Base-by-base conservation (phyloP, 371 early-diverging fungal species). In the Dinochytrium kinnereticum region DNA sequence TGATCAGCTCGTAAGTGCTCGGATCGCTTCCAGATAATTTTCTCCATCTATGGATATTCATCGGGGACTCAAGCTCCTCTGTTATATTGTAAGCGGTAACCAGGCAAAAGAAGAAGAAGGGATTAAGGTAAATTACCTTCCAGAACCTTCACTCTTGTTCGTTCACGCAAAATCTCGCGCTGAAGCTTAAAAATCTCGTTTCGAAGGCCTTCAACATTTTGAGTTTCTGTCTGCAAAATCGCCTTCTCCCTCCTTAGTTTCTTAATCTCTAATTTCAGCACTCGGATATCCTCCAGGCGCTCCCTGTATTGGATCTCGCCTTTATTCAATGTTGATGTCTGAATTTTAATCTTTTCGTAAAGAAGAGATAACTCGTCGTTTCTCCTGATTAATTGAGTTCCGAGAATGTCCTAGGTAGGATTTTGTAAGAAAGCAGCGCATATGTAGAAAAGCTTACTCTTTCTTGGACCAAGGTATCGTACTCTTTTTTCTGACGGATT, bases 21-120 rank as follows among this genome's bases (percentile, higher is more conserved):
- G 88, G 88, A 64, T 85, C 79, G 39, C 79, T 75, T 0, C 85
- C 84, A 44, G 82, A 78, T 13, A 88, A 78, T 68, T 85, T 83
- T 31, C 88, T 73, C 88, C 88, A 88, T 21, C 88, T 74, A 68
- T 88, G 88, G 44, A 88, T 78, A 68, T 82, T 82, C 74, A 82
- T 73, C 21, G 85, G 86, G 44, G 84, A 81, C 73, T 81, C 79
- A 3, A 88, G 78, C 71, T 88, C 88, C 75, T 85, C 85, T 80
- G 64, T 66, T 49, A 34, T 3, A 5, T 33, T 2, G 70, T 39
- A 3, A 36, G 26, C 37, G 7, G 7, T 13, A 44, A 44, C 21
- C 13, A 21, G 30, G 51, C 50, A 49, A 26, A 33, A 26, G 49
- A 68, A 51, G 13, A 66, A 33, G 2, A 10, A 44, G 24, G 26